Conservation (phyloP, 257 asterid genomes). For the Capsicum chinense region DNA sequence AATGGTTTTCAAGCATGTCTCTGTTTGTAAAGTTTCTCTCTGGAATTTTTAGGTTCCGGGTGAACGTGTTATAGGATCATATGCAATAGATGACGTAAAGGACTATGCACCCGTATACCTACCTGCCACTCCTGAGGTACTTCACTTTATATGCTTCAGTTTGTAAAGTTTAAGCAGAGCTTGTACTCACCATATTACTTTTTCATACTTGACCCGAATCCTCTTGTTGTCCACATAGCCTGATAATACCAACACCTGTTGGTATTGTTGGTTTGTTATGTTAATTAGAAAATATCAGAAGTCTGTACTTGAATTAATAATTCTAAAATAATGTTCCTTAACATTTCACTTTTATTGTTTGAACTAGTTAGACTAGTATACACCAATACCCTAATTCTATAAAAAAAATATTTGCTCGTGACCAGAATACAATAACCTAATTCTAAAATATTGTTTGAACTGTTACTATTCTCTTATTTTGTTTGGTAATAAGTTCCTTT, state of each 20-base stretch:
- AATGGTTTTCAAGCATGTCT: constrained; percentile 27
- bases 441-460: too few species aligned
- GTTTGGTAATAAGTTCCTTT: constrained; percentile 5
- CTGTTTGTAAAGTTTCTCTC: constrained; percentile 31
- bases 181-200: not conserved
- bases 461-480: not conserved
- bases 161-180: constrained; percentile 14
- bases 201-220: not conserved
- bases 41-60: constrained; percentile 74
- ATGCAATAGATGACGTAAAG: constrained; percentile 74
- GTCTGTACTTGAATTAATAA: not conserved
- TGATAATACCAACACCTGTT: not conserved
- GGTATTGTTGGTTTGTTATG: not conserved
- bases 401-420: not conserved
- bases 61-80: constrained; percentile 83
- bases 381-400: not conserved
- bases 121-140: constrained; percentile 88
- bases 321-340: constrained; percentile 3
- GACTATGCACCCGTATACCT: constrained; percentile 66
- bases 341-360: not conserved
- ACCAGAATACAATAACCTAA: too few species aligned
- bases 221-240: constrained; percentile 6
- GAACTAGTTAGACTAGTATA: constrained; percentile 18
- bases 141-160: not conserved
- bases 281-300: not conserved